Base-by-base conservation (phyloP, 2,329 filamentous ascomycete species). In the Monosporascus sp. region DNA sequence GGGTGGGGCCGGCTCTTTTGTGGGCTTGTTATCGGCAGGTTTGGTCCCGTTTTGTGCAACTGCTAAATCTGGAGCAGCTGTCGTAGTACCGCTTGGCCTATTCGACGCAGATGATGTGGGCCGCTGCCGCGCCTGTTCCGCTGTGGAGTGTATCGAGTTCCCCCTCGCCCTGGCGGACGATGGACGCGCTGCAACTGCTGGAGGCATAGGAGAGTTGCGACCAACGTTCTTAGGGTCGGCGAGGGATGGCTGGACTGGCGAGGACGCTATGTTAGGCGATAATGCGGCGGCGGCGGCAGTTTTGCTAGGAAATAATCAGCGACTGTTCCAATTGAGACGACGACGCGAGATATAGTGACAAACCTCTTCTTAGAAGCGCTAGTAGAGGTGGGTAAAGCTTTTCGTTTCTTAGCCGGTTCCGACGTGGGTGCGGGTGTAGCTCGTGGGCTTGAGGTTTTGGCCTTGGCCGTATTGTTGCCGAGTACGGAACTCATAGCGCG, bases 351-450 rank as follows among this genome's bases (percentile, higher is more conserved):
- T 31, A 22, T 47, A 22, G 22, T 11, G 50, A 73, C 79, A 64
- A 79, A 89, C 88, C 85, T 93, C 74, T 92, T 96, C 73, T 93
- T 92, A 31, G 83, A 70, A 60, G 84, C 83, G n/a, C 83, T 79
- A 60, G 89, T 90, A 4, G 83, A 81, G 2, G 83, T 80, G 54
- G 74, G 83, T 55, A 80, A 75, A 59, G 74, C 88, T 78, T 79
- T 92, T 73, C 71, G 84, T 74, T 81, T 91, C 73, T 92, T 93
- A 54, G 87, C 86, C 34, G 77, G 63, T 51, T 91, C 88, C 14
- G 43, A 46, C 2, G 43, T 1, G 2, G 81, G 81, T 11, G 76
- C 81, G 31, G 87, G 85, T 9, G 87, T 91, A 56, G 83, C 86
- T 63, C 84, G 75, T 1, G 88, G 87, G 58, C 85, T 95, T 27